A percentile compares a stretch with the other conserved stretches of the same genome.
These are phyloP conservation scores for Crotalaria pallida DNA, from an alignment of 306 rosid genomes.

Conservation along the genomic window DNA sequence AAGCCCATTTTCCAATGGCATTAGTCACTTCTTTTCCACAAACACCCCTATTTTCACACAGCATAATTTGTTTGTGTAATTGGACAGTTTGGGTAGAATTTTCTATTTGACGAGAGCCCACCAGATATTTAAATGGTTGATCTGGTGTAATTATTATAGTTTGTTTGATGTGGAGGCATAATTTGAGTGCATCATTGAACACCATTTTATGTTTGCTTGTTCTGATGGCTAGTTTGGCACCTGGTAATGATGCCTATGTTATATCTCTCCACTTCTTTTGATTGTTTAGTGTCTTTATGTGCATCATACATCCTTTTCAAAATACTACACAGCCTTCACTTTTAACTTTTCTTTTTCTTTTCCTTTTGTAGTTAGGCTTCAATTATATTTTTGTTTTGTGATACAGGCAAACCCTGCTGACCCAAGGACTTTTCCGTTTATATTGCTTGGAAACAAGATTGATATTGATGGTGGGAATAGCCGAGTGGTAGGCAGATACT, in stretches of 20 bases:
- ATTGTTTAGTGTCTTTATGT: background rate
- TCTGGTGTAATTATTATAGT: too few species aligned
- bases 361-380: background rate
- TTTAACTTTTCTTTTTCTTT: background rate
- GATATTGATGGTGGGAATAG: conserved; percentile 96
- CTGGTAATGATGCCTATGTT: background rate
- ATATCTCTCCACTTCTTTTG: background rate
- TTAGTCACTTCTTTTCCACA: too few species aligned
- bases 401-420: conserved; percentile 70
- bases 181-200: too few species aligned
- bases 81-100: background rate
- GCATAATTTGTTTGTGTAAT: background rate
- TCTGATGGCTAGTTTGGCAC: background rate
- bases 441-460: conserved; percentile 89
- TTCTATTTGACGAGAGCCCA: conserved; percentile 3
- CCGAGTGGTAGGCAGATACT: conserved; percentile 68
- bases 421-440: conserved; percentile 73
- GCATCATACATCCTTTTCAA: background rate
- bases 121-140: conserved; percentile 1
- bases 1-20: too few species aligned
- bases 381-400: conserved; percentile 4
- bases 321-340: background rate
- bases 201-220: background rate
- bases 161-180: too few species aligned
- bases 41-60: too few species aligned